These are phyloP conservation scores for Trifolium repens DNA, from an alignment of 306 rosid genomes.

Conservation along the genomic window DNA sequence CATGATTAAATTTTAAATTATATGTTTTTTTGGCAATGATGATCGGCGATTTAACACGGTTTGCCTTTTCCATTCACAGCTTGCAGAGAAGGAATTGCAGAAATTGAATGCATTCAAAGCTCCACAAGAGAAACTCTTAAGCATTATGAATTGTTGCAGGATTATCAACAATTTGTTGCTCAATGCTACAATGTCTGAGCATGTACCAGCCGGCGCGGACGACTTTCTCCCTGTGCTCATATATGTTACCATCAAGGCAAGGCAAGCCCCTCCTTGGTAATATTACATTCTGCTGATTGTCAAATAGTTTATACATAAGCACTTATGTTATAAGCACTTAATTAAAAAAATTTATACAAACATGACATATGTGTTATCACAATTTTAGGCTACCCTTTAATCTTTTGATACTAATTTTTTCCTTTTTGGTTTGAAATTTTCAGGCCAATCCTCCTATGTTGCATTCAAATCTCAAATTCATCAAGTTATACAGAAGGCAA, in stretches of 20 bases:
- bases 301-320: neutral
- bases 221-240: conserved; percentile 83
- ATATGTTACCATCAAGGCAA: conserved; percentile 85
- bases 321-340: too few species aligned
- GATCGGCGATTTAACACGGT: neutral
- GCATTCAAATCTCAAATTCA: conserved; percentile 75
- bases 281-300: conserved; percentile 45
- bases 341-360: too few species aligned
- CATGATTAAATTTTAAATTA: neutral
- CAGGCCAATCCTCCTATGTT: conserved; percentile 81
- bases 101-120: conserved; percentile 72
- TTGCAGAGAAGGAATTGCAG: conserved; percentile 75
- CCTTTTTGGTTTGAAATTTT: conserved; percentile 18
- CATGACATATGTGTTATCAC: too few species aligned
- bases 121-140: conserved; percentile 71
- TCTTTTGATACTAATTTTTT: conserved; percentile 24
- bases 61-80: conserved; percentile 50
- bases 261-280: conserved; percentile 83
- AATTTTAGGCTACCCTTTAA: neutral
- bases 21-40: neutral
- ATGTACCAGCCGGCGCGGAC: conserved; percentile 74
- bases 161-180: conserved; percentile 75
- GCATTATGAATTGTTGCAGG: conserved; percentile 73
- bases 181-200: conserved; percentile 67
- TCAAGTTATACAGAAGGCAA: conserved; percentile 68